A percentile compares a stretch with the other conserved stretches of the same genome.
Evolutionary conservation across 441 rosid genomes (phyloP).

Genomic region (Adansonia madagascariensis): DNA sequence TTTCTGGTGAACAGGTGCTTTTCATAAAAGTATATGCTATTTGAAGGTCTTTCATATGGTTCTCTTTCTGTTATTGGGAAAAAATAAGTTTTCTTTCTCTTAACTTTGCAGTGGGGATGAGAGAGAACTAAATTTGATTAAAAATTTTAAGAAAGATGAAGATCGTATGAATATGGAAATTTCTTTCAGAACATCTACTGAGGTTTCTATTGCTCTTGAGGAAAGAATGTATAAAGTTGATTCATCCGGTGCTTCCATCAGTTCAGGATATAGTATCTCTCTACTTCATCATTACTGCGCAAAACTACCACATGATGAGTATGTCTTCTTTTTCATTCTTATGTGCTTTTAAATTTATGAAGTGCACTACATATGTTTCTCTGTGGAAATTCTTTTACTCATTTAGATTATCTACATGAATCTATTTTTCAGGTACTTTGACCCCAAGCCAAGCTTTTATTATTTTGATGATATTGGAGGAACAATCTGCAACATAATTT

Average conservation of each 20-base stretch:
- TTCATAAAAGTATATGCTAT: conserved; percentile 28
- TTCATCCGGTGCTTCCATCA: conserved; percentile 76
- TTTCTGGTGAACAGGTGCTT: conserved; percentile 90
- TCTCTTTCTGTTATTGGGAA: conserved; percentile 18
- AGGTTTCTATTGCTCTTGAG: conserved; percentile 48
- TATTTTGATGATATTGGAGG: conserved; percentile 75
- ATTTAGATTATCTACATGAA: conserved; percentile 15
- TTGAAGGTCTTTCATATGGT: conserved; percentile 27
- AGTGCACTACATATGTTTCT: conserved; percentile 17
- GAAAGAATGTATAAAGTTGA: conserved; percentile 75
- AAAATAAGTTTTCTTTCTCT: conserved; percentile 31
- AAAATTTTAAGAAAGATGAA: conserved; percentile 64
- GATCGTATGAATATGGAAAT: conserved; percentile 78
- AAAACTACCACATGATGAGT: conserved; percentile 95
- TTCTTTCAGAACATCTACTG: conserved; percentile 64
- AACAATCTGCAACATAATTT: conserved; percentile 66
- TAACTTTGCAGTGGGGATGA: conserved; percentile 65
- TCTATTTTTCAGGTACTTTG: conserved; percentile 65
- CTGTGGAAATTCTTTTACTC: conserved; percentile 22
- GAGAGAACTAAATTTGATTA: conserved; percentile 76
- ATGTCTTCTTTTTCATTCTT: conserved; percentile 42
- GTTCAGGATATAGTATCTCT: conserved; percentile 84
- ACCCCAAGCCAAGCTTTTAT: conserved; percentile 80
- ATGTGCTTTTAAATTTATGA: conserved; percentile 25
- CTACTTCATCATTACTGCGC: conserved; percentile 84